Evolutionary conservation across 1,284 basidiomycete species (phyloP).

Genomic region (Filobasidium uniguttulatum): DNA sequence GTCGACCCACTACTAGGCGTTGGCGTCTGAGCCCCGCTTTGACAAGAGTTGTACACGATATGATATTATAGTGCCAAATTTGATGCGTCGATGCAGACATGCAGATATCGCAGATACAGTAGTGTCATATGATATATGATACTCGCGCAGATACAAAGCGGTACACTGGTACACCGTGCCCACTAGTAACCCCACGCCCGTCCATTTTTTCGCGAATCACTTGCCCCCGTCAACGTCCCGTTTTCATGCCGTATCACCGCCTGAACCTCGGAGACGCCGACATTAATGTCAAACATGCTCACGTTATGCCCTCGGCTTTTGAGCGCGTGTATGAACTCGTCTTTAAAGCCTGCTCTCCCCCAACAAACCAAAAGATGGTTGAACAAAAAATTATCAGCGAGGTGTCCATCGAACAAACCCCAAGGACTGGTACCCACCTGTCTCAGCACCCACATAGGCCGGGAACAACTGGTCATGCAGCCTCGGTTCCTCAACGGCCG

Average conservation of each 20-base stretch:
- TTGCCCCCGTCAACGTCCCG: conserved; percentile 35
- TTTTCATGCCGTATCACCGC: conserved; percentile 46
- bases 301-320: conserved; percentile 56
- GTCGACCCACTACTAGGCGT: not conserved
- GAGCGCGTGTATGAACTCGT: conserved; percentile 46
- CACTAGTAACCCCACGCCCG: conserved; percentile 33
- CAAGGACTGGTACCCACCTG: conserved; percentile 20
- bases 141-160: too few species aligned
- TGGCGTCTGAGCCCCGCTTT: not conserved
- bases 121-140: too few species aligned
- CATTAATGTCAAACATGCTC: conserved; percentile 39
- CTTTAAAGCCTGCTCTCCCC: conserved; percentile 39
- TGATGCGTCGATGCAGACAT: too few species aligned
- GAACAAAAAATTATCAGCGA: not conserved
- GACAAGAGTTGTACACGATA: too few species aligned
- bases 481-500: conserved; percentile 72
- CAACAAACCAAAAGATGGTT: not conserved
- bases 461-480: conserved; percentile 87
- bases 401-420: not conserved
- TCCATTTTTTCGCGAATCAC: conserved; percentile 34
- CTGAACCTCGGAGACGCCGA: conserved; percentile 44
- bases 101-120: too few species aligned
- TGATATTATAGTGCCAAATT: too few species aligned
- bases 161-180: too few species aligned
- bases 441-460: conserved; percentile 49